phyloP scores from a whole-genome alignment of 2,329 filamentous ascomycete genomes.

The Raffaelea deltoideospora region DNA sequence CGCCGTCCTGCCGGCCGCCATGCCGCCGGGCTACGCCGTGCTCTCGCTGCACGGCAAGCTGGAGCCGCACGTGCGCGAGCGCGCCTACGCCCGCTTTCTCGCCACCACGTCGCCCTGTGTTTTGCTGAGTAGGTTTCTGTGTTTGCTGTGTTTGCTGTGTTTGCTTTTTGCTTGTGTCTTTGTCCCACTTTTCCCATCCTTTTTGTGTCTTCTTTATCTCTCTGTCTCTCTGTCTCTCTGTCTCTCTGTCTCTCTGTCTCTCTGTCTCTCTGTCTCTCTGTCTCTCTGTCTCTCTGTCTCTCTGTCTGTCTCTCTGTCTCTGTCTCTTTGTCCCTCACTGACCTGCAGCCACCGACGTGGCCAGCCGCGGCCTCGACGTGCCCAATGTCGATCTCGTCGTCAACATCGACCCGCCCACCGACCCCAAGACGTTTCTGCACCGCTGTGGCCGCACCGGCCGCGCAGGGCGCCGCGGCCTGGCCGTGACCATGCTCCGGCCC shows the following conservation, averaged over 20 bases:
- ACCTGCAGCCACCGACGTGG: constrained; percentile 55
- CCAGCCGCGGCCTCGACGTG: constrained; percentile 80
- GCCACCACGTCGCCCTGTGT: constrained; percentile 61
- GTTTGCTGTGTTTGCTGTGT: no score
- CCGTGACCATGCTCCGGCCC: constrained; percentile 71
- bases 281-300: background rate
- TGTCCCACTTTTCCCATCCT: no score
- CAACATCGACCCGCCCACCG: constrained; percentile 69
- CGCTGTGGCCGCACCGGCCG: constrained; percentile 79
- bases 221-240: no score
- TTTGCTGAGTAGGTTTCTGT: constrained; percentile 42
- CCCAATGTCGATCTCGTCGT: constrained; percentile 83
- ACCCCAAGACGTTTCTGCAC: constrained; percentile 92
- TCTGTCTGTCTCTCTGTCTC: background rate
- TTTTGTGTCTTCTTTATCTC: no score
- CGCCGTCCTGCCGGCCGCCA: constrained; percentile 56
- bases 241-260: no score
- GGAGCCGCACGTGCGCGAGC: constrained; percentile 70
- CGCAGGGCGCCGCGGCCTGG: constrained; percentile 73
- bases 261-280: constrained; percentile 18
- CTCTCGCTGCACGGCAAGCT: constrained; percentile 88
- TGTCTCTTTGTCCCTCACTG: background rate
- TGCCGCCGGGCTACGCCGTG: constrained; percentile 53
- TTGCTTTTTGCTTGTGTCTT: background rate
- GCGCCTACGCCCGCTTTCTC: constrained; percentile 72